Evolutionary conservation across 305 asterid genomes (phyloP), one percentile per base, ranked within the genome.

Genomic region (Striga hermonthica): DNA sequence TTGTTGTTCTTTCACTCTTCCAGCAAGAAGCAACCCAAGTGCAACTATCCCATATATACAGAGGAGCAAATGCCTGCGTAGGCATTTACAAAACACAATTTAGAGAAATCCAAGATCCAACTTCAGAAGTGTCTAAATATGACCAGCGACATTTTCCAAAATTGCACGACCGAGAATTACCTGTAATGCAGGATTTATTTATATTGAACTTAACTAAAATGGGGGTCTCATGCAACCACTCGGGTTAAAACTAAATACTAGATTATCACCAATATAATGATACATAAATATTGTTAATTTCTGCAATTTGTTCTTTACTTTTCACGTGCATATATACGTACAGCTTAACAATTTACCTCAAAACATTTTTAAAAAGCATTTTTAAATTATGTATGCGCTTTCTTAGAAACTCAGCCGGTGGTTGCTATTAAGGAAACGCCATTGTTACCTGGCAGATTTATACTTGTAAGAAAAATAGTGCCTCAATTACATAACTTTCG

Each of bases 61-160:
- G 77, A 92, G 81, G 77, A 89, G 78, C 10, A 87, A 87, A 80
- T 92, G 98, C 98, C 98, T 89, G 90, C 80, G 78, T 74, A 65
- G 55, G 67, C 74, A 72, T 69, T 64, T 60, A 62, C 57, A 49
- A 73, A 62, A 31, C 15, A 22, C 48, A 69, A 49, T 60, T 53
- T 47, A 72, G 73, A 70, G 72, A 37, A 63, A 70, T 67, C 40
- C 11, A 66, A 54, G 71, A 37, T 43, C 57, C 41, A 60, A 37
- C 45, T 13, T 4, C 58, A 67, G 35, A 63, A 37, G 47, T 44
- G 9, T 7, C 60, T 36, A 55, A 67, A 43, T 45, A 61, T 7
- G 54, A 22, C 31, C 31, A 22, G 31, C 31, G 31, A 22, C 31
- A 22, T 22, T 22, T 70, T 60, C 7, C 9, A 43, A 54, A 57